phyloP scores from a whole-genome alignment of 371 early-diverging fungal species.

The Massospora cicadina region DNA sequence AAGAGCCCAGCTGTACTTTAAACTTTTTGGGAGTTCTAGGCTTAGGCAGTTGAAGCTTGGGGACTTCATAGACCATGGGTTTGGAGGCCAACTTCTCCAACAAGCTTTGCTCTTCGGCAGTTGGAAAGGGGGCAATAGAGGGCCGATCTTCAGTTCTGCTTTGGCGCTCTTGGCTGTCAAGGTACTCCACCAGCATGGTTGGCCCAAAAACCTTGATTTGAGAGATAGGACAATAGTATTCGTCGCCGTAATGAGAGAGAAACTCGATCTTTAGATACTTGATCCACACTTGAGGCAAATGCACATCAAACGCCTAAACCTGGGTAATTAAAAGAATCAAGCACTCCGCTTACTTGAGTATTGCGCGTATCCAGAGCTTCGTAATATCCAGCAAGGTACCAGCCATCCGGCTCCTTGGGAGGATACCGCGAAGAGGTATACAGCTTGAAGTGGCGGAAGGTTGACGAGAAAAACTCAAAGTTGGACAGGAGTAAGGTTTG shows the following conservation, averaged over 20 bases:
- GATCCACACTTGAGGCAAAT: slow-evolving; percentile 50
- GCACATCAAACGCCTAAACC: slow-evolving; percentile 50
- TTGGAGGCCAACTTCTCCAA: not conserved
- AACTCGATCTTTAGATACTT: slow-evolving; percentile 82
- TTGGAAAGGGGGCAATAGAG: not conserved
- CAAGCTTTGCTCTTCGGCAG: not conserved
- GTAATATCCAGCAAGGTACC: slow-evolving; percentile 68
- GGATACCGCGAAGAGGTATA: slow-evolving; percentile 68
- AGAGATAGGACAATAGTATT: slow-evolving; percentile 87
- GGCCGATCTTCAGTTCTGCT: not conserved
- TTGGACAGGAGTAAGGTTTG: slow-evolving; percentile 82
- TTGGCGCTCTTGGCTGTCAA: slow-evolving; percentile 29
- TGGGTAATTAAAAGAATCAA: slow-evolving; percentile 4
- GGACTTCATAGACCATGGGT: not conserved
- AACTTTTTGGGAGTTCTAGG: not conserved
- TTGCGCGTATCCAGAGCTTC: slow-evolving; percentile 66
- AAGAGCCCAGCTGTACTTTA: not conserved
- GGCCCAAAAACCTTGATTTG: slow-evolving; percentile 76
- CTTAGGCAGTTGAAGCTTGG: not conserved
- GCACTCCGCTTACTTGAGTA: slow-evolving; percentile 36
- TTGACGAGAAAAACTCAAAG: slow-evolving; percentile 90
- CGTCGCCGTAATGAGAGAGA: slow-evolving; percentile 68
- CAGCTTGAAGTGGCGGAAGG: slow-evolving; percentile 70
- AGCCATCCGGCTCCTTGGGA: slow-evolving; percentile 43
- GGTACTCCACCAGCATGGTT: slow-evolving; percentile 77